Evolutionary conservation across 768 basidiomycete genomes (phyloP), one percentile per base, ranked within the genome.

Genomic region (Leccinum barrowsii): DNA sequence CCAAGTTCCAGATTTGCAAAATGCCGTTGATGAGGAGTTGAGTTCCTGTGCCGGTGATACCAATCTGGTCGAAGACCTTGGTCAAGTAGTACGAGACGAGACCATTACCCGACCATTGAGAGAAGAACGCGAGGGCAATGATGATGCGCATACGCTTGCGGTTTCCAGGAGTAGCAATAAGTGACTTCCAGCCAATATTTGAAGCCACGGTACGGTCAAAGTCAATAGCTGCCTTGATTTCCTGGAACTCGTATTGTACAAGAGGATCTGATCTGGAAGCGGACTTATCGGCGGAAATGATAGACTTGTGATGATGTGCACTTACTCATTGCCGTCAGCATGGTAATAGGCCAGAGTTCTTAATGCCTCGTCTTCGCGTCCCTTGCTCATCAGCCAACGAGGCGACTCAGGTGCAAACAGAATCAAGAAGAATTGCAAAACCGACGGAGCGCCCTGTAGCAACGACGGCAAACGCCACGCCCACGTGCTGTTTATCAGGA

Each of bases 21-120:
- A 92, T 85, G 72, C 86, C 90, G 72, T 92, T 92, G 78, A 94
- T 89, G 71, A 91, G 82, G 50, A 90, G 84, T 77, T 92, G 80
- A 59, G 76, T 83, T 56, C 80, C 79, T 8, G 79, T 70, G 64
- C 82, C 74, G 12, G 81, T 84, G 67, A 90, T 85, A 57, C 86
- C 86, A 56, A 89, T 85, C 58, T 81, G 76, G 60, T 79, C 71
- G 71, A 93, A 84, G 53, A 92, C 85, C 71, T 82, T 78, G 75
- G 78, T 86, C 66, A 92, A 82, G 77, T 92, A 92, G 78, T 87
- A 91, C 7, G 87, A 90, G 52, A 90, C 86, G 55, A 92, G 85
- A 67, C 90, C 90, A 65, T 91, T 91, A 13, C 89, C 90, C 10
- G 87, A 90, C 90, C 89, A 91, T 65, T 90, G 87, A 2, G 89